Evolutionary conservation across 805 yeast genomes (phyloP).

Genomic region (Yarrowia sp.): DNA sequence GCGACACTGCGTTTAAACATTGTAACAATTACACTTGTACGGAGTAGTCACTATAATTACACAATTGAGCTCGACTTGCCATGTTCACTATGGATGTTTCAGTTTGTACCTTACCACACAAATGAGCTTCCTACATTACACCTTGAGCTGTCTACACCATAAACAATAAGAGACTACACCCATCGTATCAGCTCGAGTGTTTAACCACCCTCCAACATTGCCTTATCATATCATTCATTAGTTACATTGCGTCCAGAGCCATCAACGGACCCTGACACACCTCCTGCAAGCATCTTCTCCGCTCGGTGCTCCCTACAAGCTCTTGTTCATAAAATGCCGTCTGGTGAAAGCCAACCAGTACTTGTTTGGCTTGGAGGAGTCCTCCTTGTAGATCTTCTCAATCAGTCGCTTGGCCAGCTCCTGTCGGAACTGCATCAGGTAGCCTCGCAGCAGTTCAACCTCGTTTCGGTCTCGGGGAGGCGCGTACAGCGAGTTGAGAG

Average conservation of each 20-base stretch:
- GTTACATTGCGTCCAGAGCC: constrained; percentile 6
- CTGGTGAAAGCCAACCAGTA: constrained; percentile 95
- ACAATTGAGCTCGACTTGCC: no score
- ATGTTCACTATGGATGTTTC: no score
- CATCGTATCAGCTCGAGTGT: no score
- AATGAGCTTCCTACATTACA: no score
- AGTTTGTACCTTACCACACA: no score
- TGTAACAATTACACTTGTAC: no score
- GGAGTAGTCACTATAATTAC: no score
- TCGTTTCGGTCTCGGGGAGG: constrained; percentile 75
- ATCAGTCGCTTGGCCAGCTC: constrained; percentile 82
- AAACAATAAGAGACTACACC: no score
- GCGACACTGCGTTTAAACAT: no score
- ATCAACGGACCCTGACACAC: background rate
- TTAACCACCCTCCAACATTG: background rate
- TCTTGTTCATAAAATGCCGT: constrained; percentile 93
- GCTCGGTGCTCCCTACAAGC: constrained; percentile 44
- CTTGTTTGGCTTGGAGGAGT: constrained; percentile 64
- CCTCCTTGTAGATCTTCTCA: constrained; percentile 65
- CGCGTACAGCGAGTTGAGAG: constrained; percentile 73
- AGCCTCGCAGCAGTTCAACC: constrained; percentile 73
- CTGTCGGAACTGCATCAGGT: constrained; percentile 91
- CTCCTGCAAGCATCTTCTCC: background rate
- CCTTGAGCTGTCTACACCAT: no score
- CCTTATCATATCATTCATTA: constrained; percentile 20